Evolutionary conservation across 1,284 basidiomycete species (phyloP).

Genomic region (Ceratorhiza oryzae-sativae): DNA sequence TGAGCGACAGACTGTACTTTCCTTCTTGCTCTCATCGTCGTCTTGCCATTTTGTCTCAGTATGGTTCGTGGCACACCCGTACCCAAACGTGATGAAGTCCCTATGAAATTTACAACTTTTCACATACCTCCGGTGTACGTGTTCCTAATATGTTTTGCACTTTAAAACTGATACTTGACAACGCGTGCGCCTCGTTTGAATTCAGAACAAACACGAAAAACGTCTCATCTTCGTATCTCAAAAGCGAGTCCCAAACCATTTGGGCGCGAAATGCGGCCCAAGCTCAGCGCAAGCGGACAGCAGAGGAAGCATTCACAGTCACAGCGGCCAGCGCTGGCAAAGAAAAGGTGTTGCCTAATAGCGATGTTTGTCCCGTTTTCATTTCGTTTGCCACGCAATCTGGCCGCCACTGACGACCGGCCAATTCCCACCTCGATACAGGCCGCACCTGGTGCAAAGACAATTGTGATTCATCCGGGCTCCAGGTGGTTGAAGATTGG

Average conservation of each 20-base stretch:
- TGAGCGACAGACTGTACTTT: background rate
- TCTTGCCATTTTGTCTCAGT: background rate
- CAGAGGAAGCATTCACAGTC: conserved; percentile 39
- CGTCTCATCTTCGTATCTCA: conserved; percentile 73
- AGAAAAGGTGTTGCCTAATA: conserved; percentile 25
- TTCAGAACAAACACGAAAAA: conserved; percentile 76
- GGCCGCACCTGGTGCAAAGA: conserved; percentile 59
- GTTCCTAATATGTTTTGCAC: background rate
- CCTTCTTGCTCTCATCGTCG: background rate
- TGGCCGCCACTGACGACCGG: conserved; percentile 58
- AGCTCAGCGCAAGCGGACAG: conserved; percentile 57
- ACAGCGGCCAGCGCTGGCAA: background rate
- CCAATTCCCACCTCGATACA: conserved; percentile 45
- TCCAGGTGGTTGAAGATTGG: conserved; percentile 88
- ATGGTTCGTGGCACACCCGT: conserved; percentile 35
- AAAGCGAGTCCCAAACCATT: conserved; percentile 70
- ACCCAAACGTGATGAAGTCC: conserved; percentile 58
- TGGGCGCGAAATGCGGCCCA: conserved; percentile 71
- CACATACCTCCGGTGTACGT: conserved; percentile 76
- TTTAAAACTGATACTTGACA: conserved; percentile 4
- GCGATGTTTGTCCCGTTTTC: conserved; percentile 8
- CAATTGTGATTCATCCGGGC: conserved; percentile 92
- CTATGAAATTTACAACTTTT: conserved; percentile 79
- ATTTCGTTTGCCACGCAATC: background rate
- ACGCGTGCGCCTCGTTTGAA: conserved; percentile 41